Conservation (phyloP, 2,329 filamentous ascomycete species). For the Rutstroemia sp. region DNA sequence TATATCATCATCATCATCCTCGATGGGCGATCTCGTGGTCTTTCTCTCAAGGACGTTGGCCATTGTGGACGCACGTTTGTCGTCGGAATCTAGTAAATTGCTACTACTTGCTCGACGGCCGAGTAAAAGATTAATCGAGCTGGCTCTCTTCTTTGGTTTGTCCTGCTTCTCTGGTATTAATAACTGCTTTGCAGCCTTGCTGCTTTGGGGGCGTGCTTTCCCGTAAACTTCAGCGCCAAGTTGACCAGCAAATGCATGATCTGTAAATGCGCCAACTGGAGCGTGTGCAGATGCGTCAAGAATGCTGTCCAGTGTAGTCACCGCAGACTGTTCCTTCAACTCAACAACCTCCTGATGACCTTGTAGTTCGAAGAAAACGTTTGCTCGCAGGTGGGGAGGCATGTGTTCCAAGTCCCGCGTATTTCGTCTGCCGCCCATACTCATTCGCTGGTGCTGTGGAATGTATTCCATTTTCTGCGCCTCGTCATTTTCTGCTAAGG, state of each 20-base stretch:
- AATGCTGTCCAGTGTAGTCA: constrained; percentile 83
- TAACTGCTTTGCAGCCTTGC: constrained; percentile 38
- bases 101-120: constrained; percentile 21
- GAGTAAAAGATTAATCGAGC: constrained; percentile 41
- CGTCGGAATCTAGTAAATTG: constrained; percentile 16
- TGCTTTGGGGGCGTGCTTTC: constrained; percentile 43
- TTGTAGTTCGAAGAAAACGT: constrained; percentile 73
- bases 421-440: constrained; percentile 26
- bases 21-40: constrained; percentile 14
- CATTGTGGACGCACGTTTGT: constrained; percentile 19
- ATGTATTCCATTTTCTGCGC: constrained; percentile 26
- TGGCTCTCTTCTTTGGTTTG: constrained; percentile 35
- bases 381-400: constrained; percentile 83
- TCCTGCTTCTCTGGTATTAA: constrained; percentile 21
- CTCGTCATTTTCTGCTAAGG: constrained; percentile 18
- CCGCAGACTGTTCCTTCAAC: constrained; percentile 71
- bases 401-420: constrained; percentile 43
- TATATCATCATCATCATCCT: constrained; percentile 23
- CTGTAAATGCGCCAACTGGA: constrained; percentile 85
- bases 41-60: constrained; percentile 18
- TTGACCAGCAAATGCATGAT: constrained; percentile 75
- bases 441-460: constrained; percentile 28
- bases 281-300: constrained; percentile 82
- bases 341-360: constrained; percentile 45
- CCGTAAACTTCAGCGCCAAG: constrained; percentile 72